A percentile compares a stretch with the other conserved stretches of the same genome.
These are phyloP conservation scores for Wickerhamomyces rabaulensis DNA, from an alignment of 805 yeast genomes.

Conservation along the genomic window DNA sequence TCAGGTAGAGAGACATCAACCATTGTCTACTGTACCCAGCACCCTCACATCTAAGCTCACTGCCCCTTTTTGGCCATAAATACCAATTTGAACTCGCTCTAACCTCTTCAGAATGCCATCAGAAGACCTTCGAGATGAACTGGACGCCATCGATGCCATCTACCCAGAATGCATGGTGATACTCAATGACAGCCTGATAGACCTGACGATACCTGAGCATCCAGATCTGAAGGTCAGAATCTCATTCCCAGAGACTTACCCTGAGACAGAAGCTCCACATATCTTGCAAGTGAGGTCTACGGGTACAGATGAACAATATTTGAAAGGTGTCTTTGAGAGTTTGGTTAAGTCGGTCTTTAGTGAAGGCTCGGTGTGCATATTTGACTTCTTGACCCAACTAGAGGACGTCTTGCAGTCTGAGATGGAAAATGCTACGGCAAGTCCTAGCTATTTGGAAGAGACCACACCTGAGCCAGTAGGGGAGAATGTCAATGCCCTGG, in stretches of 20 bases:
- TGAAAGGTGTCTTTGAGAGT: conserved; percentile 42
- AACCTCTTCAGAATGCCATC: conserved; percentile 15
- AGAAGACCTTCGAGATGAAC: conserved; percentile 62
- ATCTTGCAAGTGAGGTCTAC: conserved; percentile 49
- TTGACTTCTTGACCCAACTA: conserved; percentile 68
- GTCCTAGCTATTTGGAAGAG: not conserved
- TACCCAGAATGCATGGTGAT: conserved; percentile 58
- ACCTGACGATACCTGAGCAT: conserved; percentile 56
- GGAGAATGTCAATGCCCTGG: conserved; percentile 39
- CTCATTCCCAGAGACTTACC: conserved; percentile 69
- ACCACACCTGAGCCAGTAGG: not conserved
- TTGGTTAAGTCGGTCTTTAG: conserved; percentile 48
- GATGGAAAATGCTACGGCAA: conserved; percentile 13
- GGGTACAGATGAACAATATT: conserved; percentile 36
- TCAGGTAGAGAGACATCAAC: too few relatives aligned
- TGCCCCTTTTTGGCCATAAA: too few relatives aligned
- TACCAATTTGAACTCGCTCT: too few relatives aligned
- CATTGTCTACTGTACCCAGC: too few relatives aligned
- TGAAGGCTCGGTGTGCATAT: conserved; percentile 68
- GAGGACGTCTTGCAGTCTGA: conserved; percentile 44
- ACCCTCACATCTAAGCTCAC: too few relatives aligned
- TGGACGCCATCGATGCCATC: conserved; percentile 81
- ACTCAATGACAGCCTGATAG: conserved; percentile 32
- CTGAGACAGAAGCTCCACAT: conserved; percentile 53
- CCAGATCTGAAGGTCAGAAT: conserved; percentile 56